Conservation (phyloP, 1,284 basidiomycete genomes). For the Sanghuangporus sanghuang region DNA sequence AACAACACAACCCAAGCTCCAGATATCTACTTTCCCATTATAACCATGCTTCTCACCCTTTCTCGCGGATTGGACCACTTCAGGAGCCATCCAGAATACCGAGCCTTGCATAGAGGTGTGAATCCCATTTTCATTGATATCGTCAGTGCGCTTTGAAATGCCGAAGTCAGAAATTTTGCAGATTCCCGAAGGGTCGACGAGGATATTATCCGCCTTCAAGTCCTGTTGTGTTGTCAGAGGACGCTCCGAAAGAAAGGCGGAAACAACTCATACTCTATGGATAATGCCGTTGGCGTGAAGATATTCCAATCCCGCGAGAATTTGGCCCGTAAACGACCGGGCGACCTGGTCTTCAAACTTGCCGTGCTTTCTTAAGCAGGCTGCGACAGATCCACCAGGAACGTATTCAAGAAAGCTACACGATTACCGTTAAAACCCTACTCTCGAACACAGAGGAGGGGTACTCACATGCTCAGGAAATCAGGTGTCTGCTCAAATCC, state of each 20-base stretch:
- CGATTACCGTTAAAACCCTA: not conserved
- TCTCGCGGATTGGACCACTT: conserved; percentile 83
- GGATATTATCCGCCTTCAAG: conserved; percentile 97
- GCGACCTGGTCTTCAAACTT: conserved; percentile 92
- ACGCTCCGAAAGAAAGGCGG: not conserved
- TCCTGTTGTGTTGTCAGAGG: conserved; percentile 54
- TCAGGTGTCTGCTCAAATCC: conserved; percentile 93
- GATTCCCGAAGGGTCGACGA: conserved; percentile 88
- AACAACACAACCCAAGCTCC: conserved; percentile 96
- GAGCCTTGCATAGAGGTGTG: conserved; percentile 93
- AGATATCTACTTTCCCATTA: conserved; percentile 96
- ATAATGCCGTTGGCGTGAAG: conserved; percentile 90
- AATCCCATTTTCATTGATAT: conserved; percentile 79
- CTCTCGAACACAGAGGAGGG: not conserved
- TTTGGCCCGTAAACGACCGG: conserved; percentile 91
- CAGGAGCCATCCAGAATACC: conserved; percentile 99
- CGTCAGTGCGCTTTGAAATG: conserved; percentile 86
- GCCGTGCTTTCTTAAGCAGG: conserved; percentile 88
- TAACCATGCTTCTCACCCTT: conserved; percentile 60
- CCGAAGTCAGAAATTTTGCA: conserved; percentile 99
- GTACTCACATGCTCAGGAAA: conserved; percentile 86
- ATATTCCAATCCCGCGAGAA: conserved; percentile 89
- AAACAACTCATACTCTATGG: conserved; percentile 65
- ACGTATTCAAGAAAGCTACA: conserved; percentile 94
- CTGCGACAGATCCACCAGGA: conserved; percentile 94